A percentile compares a stretch with the other conserved stretches of the same genome.
Evolutionary conservation across 805 yeast genomes (phyloP).

Genomic region (Pichia phayaonensis): DNA sequence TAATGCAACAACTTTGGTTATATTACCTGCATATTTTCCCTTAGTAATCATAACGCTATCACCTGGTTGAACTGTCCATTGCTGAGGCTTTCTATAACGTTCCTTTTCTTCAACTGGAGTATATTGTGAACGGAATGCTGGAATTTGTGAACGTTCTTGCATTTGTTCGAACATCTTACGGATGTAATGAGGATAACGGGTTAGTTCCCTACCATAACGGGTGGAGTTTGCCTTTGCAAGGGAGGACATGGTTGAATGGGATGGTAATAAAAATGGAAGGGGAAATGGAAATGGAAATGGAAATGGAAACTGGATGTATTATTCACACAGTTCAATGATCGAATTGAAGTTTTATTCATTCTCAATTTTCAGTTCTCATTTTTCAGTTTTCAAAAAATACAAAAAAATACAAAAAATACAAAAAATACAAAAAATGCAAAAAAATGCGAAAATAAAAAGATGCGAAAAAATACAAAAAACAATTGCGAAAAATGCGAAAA

Average conservation of each 20-base stretch:
- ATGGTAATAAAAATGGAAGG: neutral
- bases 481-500: no score
- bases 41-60: conserved; percentile 67
- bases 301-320: no score
- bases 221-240: conserved; percentile 13
- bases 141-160: conserved; percentile 25
- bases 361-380: neutral
- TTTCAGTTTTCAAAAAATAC: neutral
- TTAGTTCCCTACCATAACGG: conserved; percentile 27
- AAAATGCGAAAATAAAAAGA: neutral
- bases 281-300: neutral
- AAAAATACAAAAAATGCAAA: neutral
- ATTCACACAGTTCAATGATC: no score
- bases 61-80: conserved; percentile 62
- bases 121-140: conserved; percentile 24
- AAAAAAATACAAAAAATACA: neutral
- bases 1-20: conserved; percentile 58
- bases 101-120: conserved; percentile 27
- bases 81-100: conserved; percentile 35
- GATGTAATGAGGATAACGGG: conserved; percentile 24
- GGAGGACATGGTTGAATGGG: conserved; percentile 3
- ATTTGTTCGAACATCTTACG: conserved; percentile 24
- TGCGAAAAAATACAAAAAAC: neutral
- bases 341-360: neutral
- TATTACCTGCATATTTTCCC: conserved; percentile 69